These are phyloP conservation scores for Aspergillus terreus DNA, from an alignment of 2,329 filamentous ascomycete genomes.

Conservation along the genomic window DNA sequence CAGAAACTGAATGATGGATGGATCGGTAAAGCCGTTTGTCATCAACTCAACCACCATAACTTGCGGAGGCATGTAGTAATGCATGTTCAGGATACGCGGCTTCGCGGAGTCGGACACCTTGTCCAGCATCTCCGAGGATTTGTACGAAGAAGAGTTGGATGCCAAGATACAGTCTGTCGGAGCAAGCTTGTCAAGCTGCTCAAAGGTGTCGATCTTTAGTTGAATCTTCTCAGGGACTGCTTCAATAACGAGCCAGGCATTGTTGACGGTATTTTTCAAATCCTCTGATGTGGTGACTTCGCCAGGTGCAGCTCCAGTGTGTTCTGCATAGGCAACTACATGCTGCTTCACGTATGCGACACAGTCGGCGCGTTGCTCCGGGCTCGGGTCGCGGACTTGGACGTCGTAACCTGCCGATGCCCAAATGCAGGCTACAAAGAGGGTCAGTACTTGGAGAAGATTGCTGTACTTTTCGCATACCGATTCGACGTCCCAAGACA, in stretches of 20 bases:
- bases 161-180: slow-evolving; percentile 48
- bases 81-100: slow-evolving; percentile 46
- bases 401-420: slow-evolving; percentile 31
- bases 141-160: slow-evolving; percentile 53
- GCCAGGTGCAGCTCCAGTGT: slow-evolving; percentile 27
- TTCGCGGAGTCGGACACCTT: slow-evolving; percentile 39
- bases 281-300: slow-evolving; percentile 32
- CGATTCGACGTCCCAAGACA: slow-evolving; percentile 40
- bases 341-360: slow-evolving; percentile 34
- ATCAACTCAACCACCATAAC: slow-evolving; percentile 51
- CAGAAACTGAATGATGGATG: slow-evolving; percentile 46
- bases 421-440: slow-evolving; percentile 25
- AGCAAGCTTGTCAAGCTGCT: slow-evolving; percentile 42
- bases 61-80: slow-evolving; percentile 51
- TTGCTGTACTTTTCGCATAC: slow-evolving; percentile 12
- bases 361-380: slow-evolving; percentile 26
- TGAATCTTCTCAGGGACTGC: slow-evolving; percentile 50
- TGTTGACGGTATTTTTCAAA: slow-evolving; percentile 38
- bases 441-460: not conserved
- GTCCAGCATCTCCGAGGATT: slow-evolving; percentile 47
- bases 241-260: slow-evolving; percentile 55
- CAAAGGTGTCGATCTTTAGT: slow-evolving; percentile 49
- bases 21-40: slow-evolving; percentile 47
- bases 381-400: slow-evolving; percentile 27
- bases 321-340: slow-evolving; percentile 27